phyloP scores from a whole-genome alignment of 1,139 yeast genomes.

The Groenewaldozyma sp. region DNA sequence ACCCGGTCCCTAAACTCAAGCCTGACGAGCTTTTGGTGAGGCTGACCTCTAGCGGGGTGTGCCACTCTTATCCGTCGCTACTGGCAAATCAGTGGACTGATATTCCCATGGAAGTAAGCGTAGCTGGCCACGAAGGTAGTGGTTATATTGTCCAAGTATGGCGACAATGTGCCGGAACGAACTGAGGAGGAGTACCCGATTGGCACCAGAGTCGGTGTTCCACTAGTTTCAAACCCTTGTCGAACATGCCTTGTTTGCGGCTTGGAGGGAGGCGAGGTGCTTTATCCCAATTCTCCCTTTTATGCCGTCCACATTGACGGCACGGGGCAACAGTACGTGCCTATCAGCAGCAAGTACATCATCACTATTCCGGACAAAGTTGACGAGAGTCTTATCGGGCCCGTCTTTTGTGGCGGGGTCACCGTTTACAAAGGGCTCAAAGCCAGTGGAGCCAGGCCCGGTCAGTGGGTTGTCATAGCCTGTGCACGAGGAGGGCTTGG shows the following conservation, averaged over 20 bases:
- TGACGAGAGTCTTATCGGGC: conserved; percentile 60
- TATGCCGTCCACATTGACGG: conserved; percentile 67
- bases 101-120: conserved; percentile 8
- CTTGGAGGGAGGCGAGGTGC: conserved; percentile 15
- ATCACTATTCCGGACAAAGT: conserved; percentile 59
- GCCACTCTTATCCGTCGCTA: conserved; percentile 31
- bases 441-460: conserved; percentile 50
- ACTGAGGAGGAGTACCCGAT: conserved; percentile 15
- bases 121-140: conserved; percentile 24
- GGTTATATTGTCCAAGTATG: conserved; percentile 22
- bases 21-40: conserved; percentile 24
- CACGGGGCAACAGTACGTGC: conserved; percentile 67
- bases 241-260: conserved; percentile 17
- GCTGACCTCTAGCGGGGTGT: conserved; percentile 29
- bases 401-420: conserved; percentile 67
- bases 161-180: conserved; percentile 12
- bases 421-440: conserved; percentile 70
- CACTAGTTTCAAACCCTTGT: conserved; percentile 18
- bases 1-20: conserved; percentile 24
- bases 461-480: conserved; percentile 64
- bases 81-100: conserved; percentile 19
- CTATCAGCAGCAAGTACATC: conserved; percentile 71
- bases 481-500: conserved; percentile 81
- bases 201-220: conserved; percentile 21
- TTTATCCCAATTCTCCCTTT: conserved; percentile 13